These are phyloP conservation scores for Brassica cretica DNA, from an alignment of 345 rosid species.

Conservation along the genomic window DNA sequence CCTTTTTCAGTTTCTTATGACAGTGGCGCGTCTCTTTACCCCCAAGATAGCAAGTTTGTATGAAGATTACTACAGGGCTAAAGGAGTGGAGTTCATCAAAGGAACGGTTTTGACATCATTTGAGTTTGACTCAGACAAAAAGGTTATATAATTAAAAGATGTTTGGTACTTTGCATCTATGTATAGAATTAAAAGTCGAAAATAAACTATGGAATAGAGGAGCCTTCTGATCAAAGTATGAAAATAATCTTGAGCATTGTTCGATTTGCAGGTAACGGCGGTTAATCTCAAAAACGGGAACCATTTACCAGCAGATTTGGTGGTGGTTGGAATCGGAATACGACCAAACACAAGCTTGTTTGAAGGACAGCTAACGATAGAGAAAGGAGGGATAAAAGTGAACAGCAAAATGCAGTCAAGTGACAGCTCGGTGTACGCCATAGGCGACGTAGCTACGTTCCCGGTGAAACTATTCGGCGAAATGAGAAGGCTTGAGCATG, in stretches of 20 bases:
- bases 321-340: constrained; percentile 89
- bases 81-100: constrained; percentile 82
- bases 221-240: constrained; percentile 16
- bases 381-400: constrained; percentile 93
- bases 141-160: constrained; percentile 44
- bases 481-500: constrained; percentile 92
- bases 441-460: constrained; percentile 90
- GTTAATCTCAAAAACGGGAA: constrained; percentile 85
- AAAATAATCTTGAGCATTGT: background rate
- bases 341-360: constrained; percentile 92
- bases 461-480: constrained; percentile 81
- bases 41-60: constrained; percentile 78
- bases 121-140: constrained; percentile 61
- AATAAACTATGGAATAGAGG: background rate
- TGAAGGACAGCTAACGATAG: constrained; percentile 85
- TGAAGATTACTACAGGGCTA: constrained; percentile 71
- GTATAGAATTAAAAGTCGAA: background rate
- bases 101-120: constrained; percentile 82
- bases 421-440: constrained; percentile 79
- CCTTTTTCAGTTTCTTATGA: constrained; percentile 20
- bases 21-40: constrained; percentile 94
- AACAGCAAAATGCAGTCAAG: constrained; percentile 82
- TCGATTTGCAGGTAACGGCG: constrained; percentile 60
- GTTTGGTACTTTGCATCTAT: constrained; percentile 9
- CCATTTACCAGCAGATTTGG: constrained; percentile 73